Conservation (phyloP, 2,329 filamentous ascomycete species). For the Cordyceps fumosorosea region DNA sequence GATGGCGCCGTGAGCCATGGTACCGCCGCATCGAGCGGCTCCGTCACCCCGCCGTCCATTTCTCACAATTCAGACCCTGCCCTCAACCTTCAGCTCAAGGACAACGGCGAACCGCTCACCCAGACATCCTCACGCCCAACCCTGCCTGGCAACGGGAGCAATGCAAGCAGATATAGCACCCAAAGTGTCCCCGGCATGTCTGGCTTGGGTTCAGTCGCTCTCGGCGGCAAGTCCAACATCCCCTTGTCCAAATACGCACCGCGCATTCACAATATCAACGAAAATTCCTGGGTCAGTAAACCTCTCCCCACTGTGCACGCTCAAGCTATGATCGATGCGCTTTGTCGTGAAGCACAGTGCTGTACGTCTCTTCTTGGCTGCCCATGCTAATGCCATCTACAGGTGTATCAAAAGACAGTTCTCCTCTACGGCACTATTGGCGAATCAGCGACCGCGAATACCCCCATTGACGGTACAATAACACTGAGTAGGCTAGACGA, state of each 20-base stretch:
- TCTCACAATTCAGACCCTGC: slow-evolving; percentile 59
- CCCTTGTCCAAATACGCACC: slow-evolving; percentile 76
- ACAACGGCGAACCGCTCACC: slow-evolving; percentile 22
- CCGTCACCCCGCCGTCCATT: slow-evolving; percentile 69
- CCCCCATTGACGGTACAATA: slow-evolving; percentile 69
- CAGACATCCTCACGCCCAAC: slow-evolving; percentile 29
- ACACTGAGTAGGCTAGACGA: slow-evolving; percentile 79
- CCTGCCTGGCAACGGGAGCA: slow-evolving; percentile 28
- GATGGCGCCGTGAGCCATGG: slow-evolving; percentile 51
- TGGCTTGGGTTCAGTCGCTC: slow-evolving; percentile 49
- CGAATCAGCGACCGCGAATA: slow-evolving; percentile 58
- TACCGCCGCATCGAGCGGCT: slow-evolving; percentile 60
- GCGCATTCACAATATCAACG: slow-evolving; percentile 67
- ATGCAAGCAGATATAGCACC: slow-evolving; percentile 43
- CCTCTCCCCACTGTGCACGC: too few species aligned
- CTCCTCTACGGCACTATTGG: slow-evolving; percentile 76
- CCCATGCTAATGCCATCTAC: slow-evolving; percentile 12
- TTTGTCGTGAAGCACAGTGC: background rate
- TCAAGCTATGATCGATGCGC: background rate
- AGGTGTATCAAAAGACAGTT: slow-evolving; percentile 90
- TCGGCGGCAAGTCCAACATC: slow-evolving; percentile 48
- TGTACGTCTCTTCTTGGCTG: background rate
- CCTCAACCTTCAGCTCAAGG: slow-evolving; percentile 54
- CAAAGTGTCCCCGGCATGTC: slow-evolving; percentile 57
- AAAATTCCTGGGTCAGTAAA: slow-evolving; percentile 73